phyloP scores from a whole-genome alignment of 495 filamentous ascomycete genomes.

The Terfezia boudieri region DNA sequence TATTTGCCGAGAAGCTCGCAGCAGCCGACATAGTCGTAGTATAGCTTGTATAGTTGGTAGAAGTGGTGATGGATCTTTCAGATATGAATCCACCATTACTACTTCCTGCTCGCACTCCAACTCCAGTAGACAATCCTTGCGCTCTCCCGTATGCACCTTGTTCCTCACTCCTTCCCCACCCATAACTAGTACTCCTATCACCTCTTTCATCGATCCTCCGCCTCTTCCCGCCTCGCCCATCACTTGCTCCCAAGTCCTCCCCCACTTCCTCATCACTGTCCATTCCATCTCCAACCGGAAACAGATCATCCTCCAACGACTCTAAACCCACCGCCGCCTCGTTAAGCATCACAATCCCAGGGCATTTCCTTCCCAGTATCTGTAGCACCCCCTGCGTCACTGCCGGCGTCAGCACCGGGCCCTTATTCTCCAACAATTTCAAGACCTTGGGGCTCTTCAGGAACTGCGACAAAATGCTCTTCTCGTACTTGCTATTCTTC shows the following conservation, averaged over 20 bases:
- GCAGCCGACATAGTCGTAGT: neutral
- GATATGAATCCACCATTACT: neutral
- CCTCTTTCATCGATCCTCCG: slow-evolving; percentile 9
- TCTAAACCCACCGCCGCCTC: slow-evolving; percentile 23
- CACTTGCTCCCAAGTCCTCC: slow-evolving; percentile 4
- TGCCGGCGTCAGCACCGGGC: slow-evolving; percentile 32
- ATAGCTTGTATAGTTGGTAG: neutral
- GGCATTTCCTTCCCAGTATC: slow-evolving; percentile 37
- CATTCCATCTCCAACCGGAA: slow-evolving; percentile 37
- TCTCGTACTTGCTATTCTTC: slow-evolving; percentile 33
- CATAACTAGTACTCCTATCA: neutral
- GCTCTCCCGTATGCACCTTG: neutral
- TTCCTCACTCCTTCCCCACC: neutral
- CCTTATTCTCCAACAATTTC: slow-evolving; percentile 31
- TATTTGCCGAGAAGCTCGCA: neutral
- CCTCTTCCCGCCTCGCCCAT: slow-evolving; percentile 22
- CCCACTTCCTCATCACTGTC: slow-evolving; percentile 5
- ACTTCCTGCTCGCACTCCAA: neutral
- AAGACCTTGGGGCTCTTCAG: slow-evolving; percentile 28
- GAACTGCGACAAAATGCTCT: slow-evolving; percentile 41
- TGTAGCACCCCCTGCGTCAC: slow-evolving; percentile 37
- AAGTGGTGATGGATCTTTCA: neutral
- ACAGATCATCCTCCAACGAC: slow-evolving; percentile 38
- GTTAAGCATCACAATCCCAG: slow-evolving; percentile 27
- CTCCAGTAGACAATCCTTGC: neutral